phyloP scores from a whole-genome alignment of 2,329 filamentous ascomycete species.

The Botrytis elliptica region DNA sequence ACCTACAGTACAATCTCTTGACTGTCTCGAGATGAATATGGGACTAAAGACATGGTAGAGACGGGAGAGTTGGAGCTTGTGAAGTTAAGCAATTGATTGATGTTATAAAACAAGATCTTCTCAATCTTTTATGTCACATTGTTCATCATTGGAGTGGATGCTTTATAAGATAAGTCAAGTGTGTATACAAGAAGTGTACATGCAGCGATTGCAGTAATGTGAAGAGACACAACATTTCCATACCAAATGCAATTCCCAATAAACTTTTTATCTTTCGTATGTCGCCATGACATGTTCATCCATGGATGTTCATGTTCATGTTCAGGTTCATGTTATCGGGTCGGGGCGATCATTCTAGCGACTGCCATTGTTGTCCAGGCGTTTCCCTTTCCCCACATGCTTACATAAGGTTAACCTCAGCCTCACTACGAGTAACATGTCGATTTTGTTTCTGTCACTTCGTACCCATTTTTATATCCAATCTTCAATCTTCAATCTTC shows the following conservation, averaged over 20 bases:
- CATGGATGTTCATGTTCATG: neutral
- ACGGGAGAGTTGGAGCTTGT: neutral
- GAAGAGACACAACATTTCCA: neutral
- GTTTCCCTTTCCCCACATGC: slow-evolving; percentile 9
- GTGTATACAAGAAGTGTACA: neutral
- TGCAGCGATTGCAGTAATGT: neutral
- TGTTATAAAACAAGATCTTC: slow-evolving; percentile 5
- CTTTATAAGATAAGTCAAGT: slow-evolving; percentile 5
- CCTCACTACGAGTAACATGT: neutral
- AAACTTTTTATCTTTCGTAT: neutral
- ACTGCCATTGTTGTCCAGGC: slow-evolving; percentile 4
- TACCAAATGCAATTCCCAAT: neutral
- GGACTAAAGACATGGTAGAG: slow-evolving; percentile 64
- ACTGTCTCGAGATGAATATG: slow-evolving; percentile 70
- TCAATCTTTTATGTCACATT: slow-evolving; percentile 12
- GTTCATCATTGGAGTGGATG: slow-evolving; percentile 3
- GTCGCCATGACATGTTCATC: neutral
- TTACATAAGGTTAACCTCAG: neutral
- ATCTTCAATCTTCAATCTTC: neutral
- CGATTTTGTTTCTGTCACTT: neutral
- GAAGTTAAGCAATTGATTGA: neutral
- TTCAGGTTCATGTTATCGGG: neutral
- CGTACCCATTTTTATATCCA: neutral
- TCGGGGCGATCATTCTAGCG: neutral
- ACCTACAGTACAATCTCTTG: slow-evolving; percentile 79